Evolutionary conservation across 169 alveolate genomes (phyloP), one percentile per base, ranked within the genome.

Genomic region (Plasmodium gaboni): DNA sequence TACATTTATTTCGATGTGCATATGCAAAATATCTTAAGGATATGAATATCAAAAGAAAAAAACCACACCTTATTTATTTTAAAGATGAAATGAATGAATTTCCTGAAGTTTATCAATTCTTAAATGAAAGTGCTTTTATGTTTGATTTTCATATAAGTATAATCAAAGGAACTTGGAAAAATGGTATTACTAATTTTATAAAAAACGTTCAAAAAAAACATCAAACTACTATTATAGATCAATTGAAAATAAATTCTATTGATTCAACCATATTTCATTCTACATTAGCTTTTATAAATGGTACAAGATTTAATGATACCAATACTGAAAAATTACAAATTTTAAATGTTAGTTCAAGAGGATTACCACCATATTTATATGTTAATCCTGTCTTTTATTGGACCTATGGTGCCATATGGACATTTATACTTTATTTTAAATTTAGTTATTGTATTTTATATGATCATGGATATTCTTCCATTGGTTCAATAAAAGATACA

Each of bases 341-440:
- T 65, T 71, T 87, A 68, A 87, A 87, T 87, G 44, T 92, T 87
- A 60, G 76, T 50, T 70, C 90, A 57, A 44, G 92, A 64, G 63
- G 93, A 48, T 63, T 68, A 28, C 83, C 90, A 50, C 86, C 88
- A 28, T 94, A 92, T 63, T 67, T 64, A 51, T 87, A 92, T 60
- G 73, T 92, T 48, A 89, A 92, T 32, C 95, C 95, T 8, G 48
- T 94, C 19, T 64, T 87, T 69, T 63, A 92, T 88, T 94, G 96
- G 96, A 86, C 93, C 5, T 94, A 92, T 65, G 95, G 95, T 53
- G 96, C 93, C 69, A 85, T 94, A 4, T 94, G 96, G 96, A 91
- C 93, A 60, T 94, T 94, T 73, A 51, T 94, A 53, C 46, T 88
- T 50, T 86, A 87, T 78, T 94, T 87, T 63, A 74, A 92, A 51